Evolutionary conservation across 176 grass and related monocot species (phyloP).

Genomic region (Phoenix dactylifera): DNA sequence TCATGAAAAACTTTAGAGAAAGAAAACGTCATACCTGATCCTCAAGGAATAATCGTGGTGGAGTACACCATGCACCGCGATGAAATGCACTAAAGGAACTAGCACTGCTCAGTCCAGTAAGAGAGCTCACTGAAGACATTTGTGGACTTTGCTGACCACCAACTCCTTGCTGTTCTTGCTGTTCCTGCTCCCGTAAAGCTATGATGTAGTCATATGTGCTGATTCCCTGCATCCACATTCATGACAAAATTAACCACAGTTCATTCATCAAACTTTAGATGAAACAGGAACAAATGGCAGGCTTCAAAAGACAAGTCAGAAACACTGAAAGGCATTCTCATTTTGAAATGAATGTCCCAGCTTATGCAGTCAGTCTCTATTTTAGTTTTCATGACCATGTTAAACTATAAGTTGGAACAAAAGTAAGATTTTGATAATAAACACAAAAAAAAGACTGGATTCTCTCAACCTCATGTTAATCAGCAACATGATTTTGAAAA

Average conservation of each 20-base stretch:
- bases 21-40: conserved; percentile 55
- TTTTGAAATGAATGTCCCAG: too few relatives aligned
- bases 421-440: too few relatives aligned
- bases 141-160: conserved; percentile 76
- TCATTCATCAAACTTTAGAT: too few relatives aligned
- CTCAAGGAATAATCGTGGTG: conserved; percentile 85
- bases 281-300: too few relatives aligned
- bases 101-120: conserved; percentile 92
- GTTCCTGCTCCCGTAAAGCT: conserved; percentile 83
- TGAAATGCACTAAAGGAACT: conserved; percentile 91
- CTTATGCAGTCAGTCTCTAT: too few relatives aligned
- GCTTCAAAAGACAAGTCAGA: too few relatives aligned
- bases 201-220: conserved; percentile 98
- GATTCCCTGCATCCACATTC: conserved; percentile 49
- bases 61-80: conserved; percentile 92
- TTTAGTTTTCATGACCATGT: too few relatives aligned
- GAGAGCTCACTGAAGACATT: conserved; percentile 90
- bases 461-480: too few relatives aligned
- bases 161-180: conserved; percentile 49
- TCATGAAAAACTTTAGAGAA: background rate
- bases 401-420: too few relatives aligned
- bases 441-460: too few relatives aligned
- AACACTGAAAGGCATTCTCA: too few relatives aligned
- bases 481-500: too few relatives aligned
- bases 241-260: background rate